Conservation (phyloP, 2,329 filamentous ascomycete genomes). For the Ascochyta pisi region DNA sequence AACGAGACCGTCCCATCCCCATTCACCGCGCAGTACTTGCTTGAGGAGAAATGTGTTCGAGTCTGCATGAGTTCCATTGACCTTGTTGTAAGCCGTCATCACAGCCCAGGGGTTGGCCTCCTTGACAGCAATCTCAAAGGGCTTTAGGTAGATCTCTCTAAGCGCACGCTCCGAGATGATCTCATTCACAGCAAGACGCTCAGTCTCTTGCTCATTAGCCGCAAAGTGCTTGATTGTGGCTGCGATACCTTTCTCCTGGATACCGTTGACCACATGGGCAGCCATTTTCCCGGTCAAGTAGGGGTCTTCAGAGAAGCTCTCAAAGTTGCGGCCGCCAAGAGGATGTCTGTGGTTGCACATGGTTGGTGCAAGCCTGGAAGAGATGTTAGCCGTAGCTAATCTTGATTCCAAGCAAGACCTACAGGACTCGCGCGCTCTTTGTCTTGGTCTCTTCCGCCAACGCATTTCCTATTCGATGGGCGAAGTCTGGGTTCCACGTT, state of each 20-base stretch:
- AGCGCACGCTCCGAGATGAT: constrained; percentile 64
- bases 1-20: constrained; percentile 74
- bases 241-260: constrained; percentile 70
- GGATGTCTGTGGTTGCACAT: constrained; percentile 83
- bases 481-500: constrained; percentile 74
- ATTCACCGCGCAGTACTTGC: constrained; percentile 71
- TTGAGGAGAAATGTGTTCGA: constrained; percentile 71
- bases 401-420: constrained; percentile 7
- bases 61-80: constrained; percentile 73
- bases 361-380: constrained; percentile 69
- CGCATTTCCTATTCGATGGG: constrained; percentile 63
- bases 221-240: constrained; percentile 79
- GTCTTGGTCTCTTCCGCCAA: constrained; percentile 74
- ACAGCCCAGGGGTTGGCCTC: constrained; percentile 71
- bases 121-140: constrained; percentile 74
- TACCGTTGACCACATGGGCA: constrained; percentile 64
- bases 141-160: constrained; percentile 61
- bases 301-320: constrained; percentile 74
- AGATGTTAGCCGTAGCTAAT: neutral
- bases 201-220: constrained; percentile 72
- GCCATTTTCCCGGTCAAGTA: constrained; percentile 72
- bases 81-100: constrained; percentile 78
- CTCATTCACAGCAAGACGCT: constrained; percentile 64
- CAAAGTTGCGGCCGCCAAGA: constrained; percentile 80
- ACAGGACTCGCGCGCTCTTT: constrained; percentile 73